Percentiles rank a stretch among this genome's conserved stretches.
phyloP scores from a whole-genome alignment of 108 stramenopile species.

The Parietichytrium sp. region DNA sequence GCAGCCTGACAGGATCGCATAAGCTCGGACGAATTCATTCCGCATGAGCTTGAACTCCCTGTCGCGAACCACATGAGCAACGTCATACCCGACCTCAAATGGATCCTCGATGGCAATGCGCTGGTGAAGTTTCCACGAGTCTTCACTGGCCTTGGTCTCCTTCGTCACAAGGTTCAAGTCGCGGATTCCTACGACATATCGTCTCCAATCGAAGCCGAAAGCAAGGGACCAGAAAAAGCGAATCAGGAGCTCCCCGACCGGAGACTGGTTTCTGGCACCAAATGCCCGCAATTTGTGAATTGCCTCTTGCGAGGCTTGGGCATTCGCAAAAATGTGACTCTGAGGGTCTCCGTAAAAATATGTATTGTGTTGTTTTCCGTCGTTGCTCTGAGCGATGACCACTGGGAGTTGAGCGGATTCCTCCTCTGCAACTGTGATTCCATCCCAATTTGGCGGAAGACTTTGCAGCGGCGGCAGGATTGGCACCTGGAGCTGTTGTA shows the following conservation, averaged over 20 bases:
- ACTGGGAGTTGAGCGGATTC: neutral
- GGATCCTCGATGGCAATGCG: constrained; percentile 93
- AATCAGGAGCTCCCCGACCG: constrained; percentile 77
- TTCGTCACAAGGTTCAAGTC: constrained; percentile 43
- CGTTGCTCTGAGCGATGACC: constrained; percentile 69
- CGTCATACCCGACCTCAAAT: constrained; percentile 98
- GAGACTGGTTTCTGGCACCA: neutral
- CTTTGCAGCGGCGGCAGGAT: constrained; percentile 90
- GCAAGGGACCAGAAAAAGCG: constrained; percentile 86
- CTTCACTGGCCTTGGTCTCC: constrained; percentile 45
- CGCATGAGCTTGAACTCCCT: constrained; percentile 72
- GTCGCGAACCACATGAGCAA: constrained; percentile 94
- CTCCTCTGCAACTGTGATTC: neutral
- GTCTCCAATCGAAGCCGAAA: constrained; percentile 83
- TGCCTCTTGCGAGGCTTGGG: neutral
- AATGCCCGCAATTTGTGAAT: neutral
- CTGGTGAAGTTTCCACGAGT: neutral
- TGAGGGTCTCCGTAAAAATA: constrained; percentile 70
- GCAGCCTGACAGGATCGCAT: constrained; percentile 52
- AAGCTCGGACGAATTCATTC: constrained; percentile 78
- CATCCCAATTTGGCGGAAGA: constrained; percentile 66
- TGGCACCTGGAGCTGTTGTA: constrained; percentile 65
- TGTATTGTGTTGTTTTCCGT: constrained; percentile 67
- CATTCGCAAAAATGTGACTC: neutral
- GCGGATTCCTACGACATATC: constrained; percentile 74